Evolutionary conservation across 176 grass and related monocot genomes (phyloP).

Genomic region (Musa troglodytarum): DNA sequence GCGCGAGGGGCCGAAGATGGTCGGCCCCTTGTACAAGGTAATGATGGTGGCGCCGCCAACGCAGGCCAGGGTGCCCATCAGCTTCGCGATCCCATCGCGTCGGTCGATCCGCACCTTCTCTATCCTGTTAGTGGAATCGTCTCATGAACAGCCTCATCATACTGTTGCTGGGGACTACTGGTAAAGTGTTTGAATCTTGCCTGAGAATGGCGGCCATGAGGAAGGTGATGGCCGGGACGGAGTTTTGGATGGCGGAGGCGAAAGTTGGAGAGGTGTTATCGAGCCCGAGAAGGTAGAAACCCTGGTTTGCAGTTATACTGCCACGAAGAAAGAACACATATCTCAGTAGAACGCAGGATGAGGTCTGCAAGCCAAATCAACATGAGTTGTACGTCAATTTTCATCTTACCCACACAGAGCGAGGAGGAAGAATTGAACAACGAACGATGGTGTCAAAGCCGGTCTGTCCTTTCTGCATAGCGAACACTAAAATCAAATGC

Average conservation of each 20-base stretch:
- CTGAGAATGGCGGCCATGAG: slow-evolving; percentile 78
- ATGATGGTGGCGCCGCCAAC: slow-evolving; percentile 84
- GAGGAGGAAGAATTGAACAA: slow-evolving; percentile 86
- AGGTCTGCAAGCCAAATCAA: no score
- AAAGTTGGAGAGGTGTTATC: slow-evolving; percentile 94
- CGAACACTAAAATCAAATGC: neutral
- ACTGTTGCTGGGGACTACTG: neutral
- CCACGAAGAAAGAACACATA: neutral
- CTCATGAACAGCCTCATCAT: no score
- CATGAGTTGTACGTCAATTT: neutral
- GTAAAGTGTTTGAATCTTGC: slow-evolving; percentile 1
- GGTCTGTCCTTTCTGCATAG: slow-evolving; percentile 79
- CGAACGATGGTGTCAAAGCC: slow-evolving; percentile 42
- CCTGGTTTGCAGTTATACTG: slow-evolving; percentile 91
- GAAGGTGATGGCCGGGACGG: slow-evolving; percentile 96
- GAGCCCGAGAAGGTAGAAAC: slow-evolving; percentile 85
- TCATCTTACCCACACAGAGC: slow-evolving; percentile 62
- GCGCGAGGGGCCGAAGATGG: slow-evolving; percentile 48
- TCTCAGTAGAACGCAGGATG: no score
- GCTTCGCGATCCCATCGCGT: slow-evolving; percentile 69
- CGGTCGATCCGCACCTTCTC: slow-evolving; percentile 76
- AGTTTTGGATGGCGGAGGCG: slow-evolving; percentile 97
- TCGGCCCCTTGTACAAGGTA: slow-evolving; percentile 87
- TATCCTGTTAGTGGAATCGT: slow-evolving; percentile 32
- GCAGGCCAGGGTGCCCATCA: slow-evolving; percentile 65